These are phyloP conservation scores for Histomonas meleagridis DNA, from an alignment of 208 protist genomes.

Conservation along the genomic window DNA sequence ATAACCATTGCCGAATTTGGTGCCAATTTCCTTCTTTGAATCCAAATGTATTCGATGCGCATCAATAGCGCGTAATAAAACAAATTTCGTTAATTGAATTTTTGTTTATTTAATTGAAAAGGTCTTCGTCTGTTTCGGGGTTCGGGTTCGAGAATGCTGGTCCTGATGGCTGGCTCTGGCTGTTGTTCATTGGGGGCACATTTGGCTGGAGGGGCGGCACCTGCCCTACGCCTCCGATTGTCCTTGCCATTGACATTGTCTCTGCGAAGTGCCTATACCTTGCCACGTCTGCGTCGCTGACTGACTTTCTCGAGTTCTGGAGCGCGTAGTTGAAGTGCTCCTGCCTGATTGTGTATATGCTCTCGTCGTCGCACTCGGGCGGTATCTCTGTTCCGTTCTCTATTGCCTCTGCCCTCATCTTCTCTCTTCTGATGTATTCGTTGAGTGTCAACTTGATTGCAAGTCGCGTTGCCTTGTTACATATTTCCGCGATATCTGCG, in stretches of 20 bases:
- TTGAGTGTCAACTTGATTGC: slow-evolving; percentile 58
- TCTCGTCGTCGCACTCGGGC: background rate
- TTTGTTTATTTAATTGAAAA: background rate
- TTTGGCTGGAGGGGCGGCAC: background rate
- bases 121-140: background rate
- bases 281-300: background rate
- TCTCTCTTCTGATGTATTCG: background rate
- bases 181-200: background rate
- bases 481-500: slow-evolving; percentile 89
- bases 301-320: background rate
- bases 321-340: background rate
- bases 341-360: background rate
- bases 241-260: background rate
- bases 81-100: too few relatives aligned
- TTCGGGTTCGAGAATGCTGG: background rate
- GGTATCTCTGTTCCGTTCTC: background rate
- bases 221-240: background rate
- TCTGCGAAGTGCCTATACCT: background rate
- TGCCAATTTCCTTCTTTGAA: too few relatives aligned
- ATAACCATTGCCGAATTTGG: too few relatives aligned
- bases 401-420: background rate
- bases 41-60: too few relatives aligned
- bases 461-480: slow-evolving; percentile 68
- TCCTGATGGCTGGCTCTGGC: too few relatives aligned
- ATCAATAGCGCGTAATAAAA: too few relatives aligned